Conservation (phyloP, 345 rosid species). For the Syzygium oleosum region DNA sequence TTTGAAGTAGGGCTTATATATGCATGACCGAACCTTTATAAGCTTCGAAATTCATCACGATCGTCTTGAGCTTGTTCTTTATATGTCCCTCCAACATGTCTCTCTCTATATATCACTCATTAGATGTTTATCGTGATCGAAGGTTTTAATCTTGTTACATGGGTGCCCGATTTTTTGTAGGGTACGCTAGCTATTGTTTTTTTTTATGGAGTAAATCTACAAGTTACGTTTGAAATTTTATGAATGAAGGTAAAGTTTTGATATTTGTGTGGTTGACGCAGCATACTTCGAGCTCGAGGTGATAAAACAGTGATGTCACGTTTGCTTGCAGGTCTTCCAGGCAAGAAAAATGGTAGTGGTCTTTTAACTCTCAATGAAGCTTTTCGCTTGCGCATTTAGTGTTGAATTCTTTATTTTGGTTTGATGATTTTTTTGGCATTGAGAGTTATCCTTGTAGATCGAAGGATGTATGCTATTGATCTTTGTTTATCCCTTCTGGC, state of each 20-base stretch:
- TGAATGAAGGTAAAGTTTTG: neutral
- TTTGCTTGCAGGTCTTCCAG: neutral
- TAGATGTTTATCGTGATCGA: too few species aligned
- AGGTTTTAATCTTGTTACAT: too few species aligned
- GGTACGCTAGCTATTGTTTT: too few species aligned
- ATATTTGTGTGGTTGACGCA: neutral
- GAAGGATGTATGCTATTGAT: neutral
- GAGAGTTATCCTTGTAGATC: neutral
- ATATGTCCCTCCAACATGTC: too few species aligned
- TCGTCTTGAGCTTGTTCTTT: too few species aligned
- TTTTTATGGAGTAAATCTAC: too few species aligned
- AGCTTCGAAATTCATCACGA: too few species aligned
- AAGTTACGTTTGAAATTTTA: neutral
- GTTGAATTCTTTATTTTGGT: neutral
- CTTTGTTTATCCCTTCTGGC: too few species aligned
- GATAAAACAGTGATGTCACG: neutral
- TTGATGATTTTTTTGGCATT: neutral
- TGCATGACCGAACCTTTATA: too few species aligned
- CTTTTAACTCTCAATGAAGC: neutral
- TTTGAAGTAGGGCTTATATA: too few species aligned
- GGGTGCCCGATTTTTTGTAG: too few species aligned
- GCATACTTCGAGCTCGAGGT: neutral
- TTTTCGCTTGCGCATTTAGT: neutral
- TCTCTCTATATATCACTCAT: too few species aligned
- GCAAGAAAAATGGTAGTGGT: neutral